A percentile compares a stretch with the other conserved stretches of the same genome.
phyloP scores from a whole-genome alignment of 495 filamentous ascomycete genomes.

The Talaromyces wortmannii region DNA sequence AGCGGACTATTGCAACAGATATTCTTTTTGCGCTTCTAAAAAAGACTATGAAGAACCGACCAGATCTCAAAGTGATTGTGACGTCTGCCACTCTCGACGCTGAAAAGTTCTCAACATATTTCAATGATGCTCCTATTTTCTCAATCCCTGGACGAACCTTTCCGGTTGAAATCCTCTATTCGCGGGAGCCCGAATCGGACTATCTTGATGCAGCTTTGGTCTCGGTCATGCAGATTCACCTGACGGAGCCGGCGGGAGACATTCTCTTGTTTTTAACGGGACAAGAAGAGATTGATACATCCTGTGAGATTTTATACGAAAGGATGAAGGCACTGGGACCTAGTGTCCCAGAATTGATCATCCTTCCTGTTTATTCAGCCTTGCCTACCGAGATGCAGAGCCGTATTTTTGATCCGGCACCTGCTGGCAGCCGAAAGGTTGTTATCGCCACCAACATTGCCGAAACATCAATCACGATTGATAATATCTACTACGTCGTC shows the following conservation, averaged over 20 bases:
- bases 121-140: conserved; percentile 91
- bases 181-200: conserved; percentile 87
- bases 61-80: conserved; percentile 90
- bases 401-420: conserved; percentile 88
- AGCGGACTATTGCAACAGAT: conserved; percentile 93
- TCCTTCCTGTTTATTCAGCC: conserved; percentile 90
- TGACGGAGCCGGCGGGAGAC: conserved; percentile 84
- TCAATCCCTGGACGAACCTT: conserved; percentile 92
- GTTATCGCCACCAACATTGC: conserved; percentile 99
- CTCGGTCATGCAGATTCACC: conserved; percentile 97
- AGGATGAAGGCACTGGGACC: conserved; percentile 94
- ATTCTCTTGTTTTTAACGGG: conserved; percentile 95
- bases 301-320: conserved; percentile 85
- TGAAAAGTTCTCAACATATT: conserved; percentile 94
- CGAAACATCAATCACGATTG: conserved; percentile 95
- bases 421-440: conserved; percentile 82
- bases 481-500: conserved; percentile 94
- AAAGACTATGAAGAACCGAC: conserved; percentile 79
- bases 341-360: conserved; percentile 83
- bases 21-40: conserved; percentile 91
- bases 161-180: conserved; percentile 93
- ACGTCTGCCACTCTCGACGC: conserved; percentile 95
- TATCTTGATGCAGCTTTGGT: conserved; percentile 93
- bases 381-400: conserved; percentile 92
- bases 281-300: conserved; percentile 96